Evolutionary conservation across 441 rosid genomes (phyloP).

Genomic region (Lepidium campestre): DNA sequence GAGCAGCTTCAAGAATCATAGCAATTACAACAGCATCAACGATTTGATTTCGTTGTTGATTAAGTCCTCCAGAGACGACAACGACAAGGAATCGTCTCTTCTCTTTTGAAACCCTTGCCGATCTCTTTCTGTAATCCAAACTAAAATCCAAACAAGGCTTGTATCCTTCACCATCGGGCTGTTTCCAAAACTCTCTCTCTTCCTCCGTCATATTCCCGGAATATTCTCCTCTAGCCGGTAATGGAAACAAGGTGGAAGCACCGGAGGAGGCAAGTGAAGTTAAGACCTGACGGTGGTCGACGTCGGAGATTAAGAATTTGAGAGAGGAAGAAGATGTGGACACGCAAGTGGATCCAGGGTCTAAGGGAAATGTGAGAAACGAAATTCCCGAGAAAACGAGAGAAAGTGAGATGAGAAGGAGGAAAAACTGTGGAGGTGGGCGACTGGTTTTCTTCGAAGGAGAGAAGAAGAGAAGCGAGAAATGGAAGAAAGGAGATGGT

Average conservation of each 20-base stretch:
- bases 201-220: conserved; percentile 42
- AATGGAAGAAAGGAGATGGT: conserved; percentile 40
- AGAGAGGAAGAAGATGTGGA: conserved; percentile 42
- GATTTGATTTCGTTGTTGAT: conserved; percentile 75
- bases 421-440: conserved; percentile 29
- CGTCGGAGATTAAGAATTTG: conserved; percentile 22
- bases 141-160: conserved; percentile 66
- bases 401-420: conserved; percentile 38
- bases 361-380: conserved; percentile 28
- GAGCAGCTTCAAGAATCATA: conserved; percentile 65
- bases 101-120: conserved; percentile 49
- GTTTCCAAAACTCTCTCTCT: conserved; percentile 69
- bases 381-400: conserved; percentile 46
- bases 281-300: conserved; percentile 28
- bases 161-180: conserved; percentile 61
- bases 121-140: conserved; percentile 43
- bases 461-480: conserved; percentile 44
- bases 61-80: conserved; percentile 67
- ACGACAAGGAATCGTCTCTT: conserved; percentile 61
- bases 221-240: conserved; percentile 37
- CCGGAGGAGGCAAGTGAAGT: conserved; percentile 40
- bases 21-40: conserved; percentile 80
- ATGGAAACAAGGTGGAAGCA: conserved; percentile 33
- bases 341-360: conserved; percentile 6
- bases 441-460: conserved; percentile 46